Evolutionary conservation across 2,329 filamentous ascomycete species (phyloP).

Genomic region (Aspergillus spinulosporus): DNA sequence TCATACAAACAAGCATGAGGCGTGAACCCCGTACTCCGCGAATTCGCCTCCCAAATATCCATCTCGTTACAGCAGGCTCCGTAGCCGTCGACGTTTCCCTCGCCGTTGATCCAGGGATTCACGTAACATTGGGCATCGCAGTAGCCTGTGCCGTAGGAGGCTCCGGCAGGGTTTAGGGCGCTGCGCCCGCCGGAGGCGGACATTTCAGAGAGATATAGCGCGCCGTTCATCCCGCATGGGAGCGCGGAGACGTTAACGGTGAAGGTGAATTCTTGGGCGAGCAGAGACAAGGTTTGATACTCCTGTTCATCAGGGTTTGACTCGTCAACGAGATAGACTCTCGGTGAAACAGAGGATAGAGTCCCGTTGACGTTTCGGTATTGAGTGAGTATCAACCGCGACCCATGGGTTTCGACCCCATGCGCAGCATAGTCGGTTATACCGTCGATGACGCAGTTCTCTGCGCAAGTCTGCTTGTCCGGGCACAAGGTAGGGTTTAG

Average conservation of each 20-base stretch:
- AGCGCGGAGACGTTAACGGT: conserved; percentile 68
- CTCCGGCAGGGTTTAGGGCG: conserved; percentile 54
- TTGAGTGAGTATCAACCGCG: conserved; percentile 50
- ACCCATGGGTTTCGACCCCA: conserved; percentile 50
- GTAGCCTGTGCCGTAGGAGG: conserved; percentile 61
- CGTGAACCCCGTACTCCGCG: conserved; percentile 60
- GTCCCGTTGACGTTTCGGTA: conserved; percentile 33
- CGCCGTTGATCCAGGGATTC: conserved; percentile 55
- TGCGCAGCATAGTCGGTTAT: conserved; percentile 52
- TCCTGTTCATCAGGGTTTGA: conserved; percentile 28
- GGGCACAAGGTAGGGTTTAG: conserved; percentile 49
- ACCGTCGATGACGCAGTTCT: conserved; percentile 57
- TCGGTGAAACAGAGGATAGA: conserved; percentile 47
- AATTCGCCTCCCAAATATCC: conserved; percentile 69
- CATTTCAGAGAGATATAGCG: conserved; percentile 65
- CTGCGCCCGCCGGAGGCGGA: conserved; percentile 58
- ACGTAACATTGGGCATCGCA: conserved; percentile 59
- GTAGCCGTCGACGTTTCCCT: conserved; percentile 50
- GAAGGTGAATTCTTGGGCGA: conserved; percentile 67
- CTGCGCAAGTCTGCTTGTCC: conserved; percentile 50
- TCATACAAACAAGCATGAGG: conserved; percentile 58
- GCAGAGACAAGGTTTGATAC: conserved; percentile 53
- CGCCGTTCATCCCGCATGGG: conserved; percentile 70
- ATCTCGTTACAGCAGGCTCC: conserved; percentile 67
- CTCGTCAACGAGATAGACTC: conserved; percentile 61